Evolutionary conservation across 2,329 filamentous ascomycete species (phyloP).

Genomic region (Onygenales sp.): DNA sequence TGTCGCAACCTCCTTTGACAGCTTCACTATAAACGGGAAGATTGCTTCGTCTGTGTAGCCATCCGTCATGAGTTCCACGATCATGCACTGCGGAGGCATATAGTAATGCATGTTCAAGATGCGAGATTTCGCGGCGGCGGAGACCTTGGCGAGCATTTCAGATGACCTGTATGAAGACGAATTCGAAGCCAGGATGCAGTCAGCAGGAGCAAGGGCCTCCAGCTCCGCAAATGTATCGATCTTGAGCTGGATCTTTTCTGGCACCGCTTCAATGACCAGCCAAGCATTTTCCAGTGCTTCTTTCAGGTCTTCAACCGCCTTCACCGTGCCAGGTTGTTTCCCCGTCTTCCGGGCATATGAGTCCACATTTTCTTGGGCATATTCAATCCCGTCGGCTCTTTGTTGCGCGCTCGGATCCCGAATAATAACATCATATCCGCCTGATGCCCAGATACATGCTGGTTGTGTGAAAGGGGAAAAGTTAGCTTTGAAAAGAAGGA

Average conservation of each 20-base stretch:
- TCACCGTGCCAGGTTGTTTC: slow-evolving; percentile 20
- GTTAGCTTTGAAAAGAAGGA: too few species aligned
- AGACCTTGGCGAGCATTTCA: slow-evolving; percentile 39
- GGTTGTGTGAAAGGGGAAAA: not conserved
- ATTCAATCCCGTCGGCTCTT: slow-evolving; percentile 20
- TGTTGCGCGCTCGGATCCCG: slow-evolving; percentile 24
- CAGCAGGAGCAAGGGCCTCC: slow-evolving; percentile 31
- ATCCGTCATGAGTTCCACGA: slow-evolving; percentile 47
- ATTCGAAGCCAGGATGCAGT: slow-evolving; percentile 44
- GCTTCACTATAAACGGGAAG: slow-evolving; percentile 37
- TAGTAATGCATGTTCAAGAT: slow-evolving; percentile 45
- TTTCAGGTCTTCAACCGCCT: slow-evolving; percentile 29
- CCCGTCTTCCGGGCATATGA: slow-evolving; percentile 21
- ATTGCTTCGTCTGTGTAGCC: slow-evolving; percentile 35
- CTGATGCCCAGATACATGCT: slow-evolving; percentile 24
- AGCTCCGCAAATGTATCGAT: slow-evolving; percentile 39
- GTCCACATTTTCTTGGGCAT: slow-evolving; percentile 25
- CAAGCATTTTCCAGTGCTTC: slow-evolving; percentile 38
- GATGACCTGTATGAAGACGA: slow-evolving; percentile 44
- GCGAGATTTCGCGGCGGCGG: slow-evolving; percentile 25
- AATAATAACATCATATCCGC: slow-evolving; percentile 21
- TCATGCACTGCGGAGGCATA: slow-evolving; percentile 37
- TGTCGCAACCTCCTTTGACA: slow-evolving; percentile 32
- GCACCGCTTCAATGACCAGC: slow-evolving; percentile 47
- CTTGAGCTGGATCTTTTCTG: slow-evolving; percentile 42